A percentile compares a stretch with the other conserved stretches of the same genome.
phyloP scores from a whole-genome alignment of 805 yeast species.

The Yueomyces sinensis region DNA sequence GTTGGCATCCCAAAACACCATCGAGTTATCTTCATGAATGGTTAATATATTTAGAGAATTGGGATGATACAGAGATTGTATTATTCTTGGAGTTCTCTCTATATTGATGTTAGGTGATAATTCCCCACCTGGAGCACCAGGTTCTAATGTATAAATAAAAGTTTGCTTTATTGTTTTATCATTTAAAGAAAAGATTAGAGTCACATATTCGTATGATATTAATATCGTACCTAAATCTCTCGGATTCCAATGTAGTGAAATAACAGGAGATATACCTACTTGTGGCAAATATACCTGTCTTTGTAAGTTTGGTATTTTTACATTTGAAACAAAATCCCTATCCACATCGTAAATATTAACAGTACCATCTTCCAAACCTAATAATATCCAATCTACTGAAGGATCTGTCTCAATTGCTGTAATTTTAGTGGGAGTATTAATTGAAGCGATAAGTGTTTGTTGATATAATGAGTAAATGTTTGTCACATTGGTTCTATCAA shows the following conservation, averaged over 20 bases:
- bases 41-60: conserved; percentile 79
- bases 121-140: conserved; percentile 65
- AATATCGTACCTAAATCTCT: conserved; percentile 72
- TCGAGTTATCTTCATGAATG: conserved; percentile 66
- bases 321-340: conserved; percentile 51
- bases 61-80: conserved; percentile 74
- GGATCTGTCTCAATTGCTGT: conserved; percentile 71
- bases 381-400: conserved; percentile 69
- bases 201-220: conserved; percentile 57
- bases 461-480: conserved; percentile 58
- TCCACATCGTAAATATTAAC: conserved; percentile 70
- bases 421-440: conserved; percentile 52
- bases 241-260: conserved; percentile 69
- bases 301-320: conserved; percentile 60
- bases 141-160: conserved; percentile 48
- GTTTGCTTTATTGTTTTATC: conserved; percentile 41
- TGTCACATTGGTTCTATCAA: conserved; percentile 48
- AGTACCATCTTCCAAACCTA: conserved; percentile 72
- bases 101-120: conserved; percentile 16
- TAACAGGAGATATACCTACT: conserved; percentile 51
- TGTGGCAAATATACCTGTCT: conserved; percentile 40
- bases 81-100: conserved; percentile 28
- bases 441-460: conserved; percentile 44
- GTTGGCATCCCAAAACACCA: conserved; percentile 88
- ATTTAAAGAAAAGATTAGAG: conserved; percentile 55